Conservation (phyloP, 148 eudicot species). For the Rhododendron griersonianum region DNA sequence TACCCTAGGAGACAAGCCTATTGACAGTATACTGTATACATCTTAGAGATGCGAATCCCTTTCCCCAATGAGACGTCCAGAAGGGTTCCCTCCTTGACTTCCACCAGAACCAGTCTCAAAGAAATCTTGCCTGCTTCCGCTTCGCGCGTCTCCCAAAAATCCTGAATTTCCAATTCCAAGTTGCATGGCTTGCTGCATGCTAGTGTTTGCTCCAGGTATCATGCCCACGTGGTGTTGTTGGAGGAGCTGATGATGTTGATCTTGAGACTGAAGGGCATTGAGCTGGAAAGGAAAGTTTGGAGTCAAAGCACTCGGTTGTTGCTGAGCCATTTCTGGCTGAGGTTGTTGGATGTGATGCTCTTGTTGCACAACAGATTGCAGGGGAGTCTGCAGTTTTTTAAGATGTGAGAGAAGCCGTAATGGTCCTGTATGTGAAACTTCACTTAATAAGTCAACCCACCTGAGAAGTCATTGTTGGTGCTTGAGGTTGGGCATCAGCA, state of each 20-base stretch:
- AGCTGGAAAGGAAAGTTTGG: slow-evolving; percentile 47
- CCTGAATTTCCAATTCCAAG: slow-evolving; percentile 27
- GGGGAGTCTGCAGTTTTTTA: slow-evolving; percentile 30
- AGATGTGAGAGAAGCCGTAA: background rate
- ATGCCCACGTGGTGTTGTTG: slow-evolving; percentile 44
- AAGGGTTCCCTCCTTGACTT: background rate
- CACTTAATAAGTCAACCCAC: slow-evolving; percentile 14
- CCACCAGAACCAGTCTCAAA: slow-evolving; percentile 30
- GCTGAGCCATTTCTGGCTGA: slow-evolving; percentile 37
- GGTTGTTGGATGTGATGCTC: slow-evolving; percentile 51
- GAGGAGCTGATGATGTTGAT: slow-evolving; percentile 49
- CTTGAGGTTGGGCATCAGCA: slow-evolving; percentile 82
- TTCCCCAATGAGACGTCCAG: background rate
- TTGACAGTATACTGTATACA: background rate
- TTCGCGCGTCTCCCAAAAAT: slow-evolving; percentile 26
- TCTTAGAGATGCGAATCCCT: background rate
- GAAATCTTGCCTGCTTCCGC: slow-evolving; percentile 28
- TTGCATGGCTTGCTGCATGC: slow-evolving; percentile 35
- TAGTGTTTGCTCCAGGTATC: slow-evolving; percentile 31
- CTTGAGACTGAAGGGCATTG: slow-evolving; percentile 33
- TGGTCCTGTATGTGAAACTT: background rate
- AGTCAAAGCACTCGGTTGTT: slow-evolving; percentile 31
- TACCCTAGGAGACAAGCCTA: background rate
- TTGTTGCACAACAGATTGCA: slow-evolving; percentile 44
- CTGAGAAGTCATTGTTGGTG: slow-evolving; percentile 46